Evolutionary conservation across 1,284 basidiomycete species (phyloP), one percentile per base, ranked within the genome.

Genomic region (Trametes polyzona): DNA sequence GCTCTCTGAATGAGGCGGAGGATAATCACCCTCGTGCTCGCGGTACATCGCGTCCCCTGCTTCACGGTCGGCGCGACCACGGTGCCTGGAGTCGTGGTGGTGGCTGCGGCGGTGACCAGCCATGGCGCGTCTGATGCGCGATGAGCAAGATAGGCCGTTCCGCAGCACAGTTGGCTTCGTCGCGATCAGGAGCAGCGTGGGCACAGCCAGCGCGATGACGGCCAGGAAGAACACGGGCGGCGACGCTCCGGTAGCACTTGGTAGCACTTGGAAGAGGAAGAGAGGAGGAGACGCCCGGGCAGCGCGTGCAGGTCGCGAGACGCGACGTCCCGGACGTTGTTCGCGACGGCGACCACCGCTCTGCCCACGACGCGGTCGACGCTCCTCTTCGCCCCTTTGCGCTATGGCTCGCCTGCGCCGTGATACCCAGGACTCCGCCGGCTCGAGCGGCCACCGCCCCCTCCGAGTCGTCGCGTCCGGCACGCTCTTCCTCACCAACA

Each of bases 391-490:
- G 24, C 30, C 47, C 36, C 35, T 16, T 44, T 51, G 43, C 32
- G 12, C 53, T 29, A 74, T 74, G 73, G 63, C 69, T 19, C 69
- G 71, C n/a, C 65, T 68, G 23, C 70, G 71, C 10, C 69, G 67
- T 27, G 69, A 72, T 50, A 69, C 68, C 47, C 64, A 67, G 49
- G 68, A 70, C 27, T 63, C 63, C 10, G 27, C 57, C 14, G 47
- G 42, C 11, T 52, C 61, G 5, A 48, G 61, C 0, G 9, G 50
- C 4, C 65, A 68, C 24, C 70, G 69, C n/a, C 78, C 81, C n/a
- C 74, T 91, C 21, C 85, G 89, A 41, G 83, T 93, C 24, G 79
- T 93, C 41, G 87, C 88, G 7, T 86, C 87, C 16, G 90, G 90
- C 19, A 89, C 90, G 9, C 78, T 93, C 37, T 93, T 92, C 69